phyloP scores from a whole-genome alignment of 257 asterid genomes.

The Paulownia fortunei region DNA sequence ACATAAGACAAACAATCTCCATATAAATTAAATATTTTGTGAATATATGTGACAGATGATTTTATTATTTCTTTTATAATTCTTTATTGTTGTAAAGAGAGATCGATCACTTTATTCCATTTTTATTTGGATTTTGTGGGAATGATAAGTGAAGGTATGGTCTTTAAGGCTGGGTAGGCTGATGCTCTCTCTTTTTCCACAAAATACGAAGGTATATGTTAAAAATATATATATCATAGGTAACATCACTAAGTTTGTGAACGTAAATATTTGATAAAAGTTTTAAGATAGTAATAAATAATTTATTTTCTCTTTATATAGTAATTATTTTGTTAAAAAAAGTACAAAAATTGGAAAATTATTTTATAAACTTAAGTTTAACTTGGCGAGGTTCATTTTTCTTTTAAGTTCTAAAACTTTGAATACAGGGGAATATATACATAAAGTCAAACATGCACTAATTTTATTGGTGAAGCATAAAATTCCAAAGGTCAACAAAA shows the following conservation, averaged over 20 bases:
- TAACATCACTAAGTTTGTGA: neutral
- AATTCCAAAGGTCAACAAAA: no score
- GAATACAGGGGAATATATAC: neutral
- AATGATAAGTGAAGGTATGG: slow-evolving; percentile 32
- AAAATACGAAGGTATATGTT: slow-evolving; percentile 24
- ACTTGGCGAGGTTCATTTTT: neutral
- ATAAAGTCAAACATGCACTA: neutral
- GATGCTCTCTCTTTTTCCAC: slow-evolving; percentile 11
- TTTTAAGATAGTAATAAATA: no score
- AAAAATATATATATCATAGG: neutral
- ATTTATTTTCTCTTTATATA: neutral
- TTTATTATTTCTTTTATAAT: neutral
- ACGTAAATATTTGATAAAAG: neutral
- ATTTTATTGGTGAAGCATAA: neutral
- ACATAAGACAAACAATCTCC: no score
- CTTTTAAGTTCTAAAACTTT: neutral
- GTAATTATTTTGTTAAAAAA: neutral
- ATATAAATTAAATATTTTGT: no score
- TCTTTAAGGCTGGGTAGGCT: slow-evolving; percentile 4
- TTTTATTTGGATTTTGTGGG: slow-evolving; percentile 28
- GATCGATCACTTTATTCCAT: slow-evolving; percentile 37
- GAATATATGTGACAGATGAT: no score
- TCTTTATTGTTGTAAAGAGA: neutral
- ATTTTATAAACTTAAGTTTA: neutral
- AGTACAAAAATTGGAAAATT: neutral